Conservation (phyloP, 148 eudicot genomes). For the Pharnaceum exiguum region DNA sequence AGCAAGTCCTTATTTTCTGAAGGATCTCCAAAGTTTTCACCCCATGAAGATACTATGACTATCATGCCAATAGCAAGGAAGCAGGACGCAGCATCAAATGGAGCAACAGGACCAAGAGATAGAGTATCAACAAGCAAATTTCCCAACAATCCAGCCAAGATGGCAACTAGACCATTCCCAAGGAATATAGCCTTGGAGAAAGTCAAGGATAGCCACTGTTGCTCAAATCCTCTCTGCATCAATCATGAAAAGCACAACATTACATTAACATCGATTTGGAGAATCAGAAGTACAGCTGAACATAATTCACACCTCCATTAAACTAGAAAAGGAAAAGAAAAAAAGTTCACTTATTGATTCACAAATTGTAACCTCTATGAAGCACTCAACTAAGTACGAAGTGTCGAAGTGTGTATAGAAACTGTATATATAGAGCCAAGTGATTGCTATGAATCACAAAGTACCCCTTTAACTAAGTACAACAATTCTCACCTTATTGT, state of each 20-base stretch:
- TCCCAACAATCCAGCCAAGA: slow-evolving; percentile 80
- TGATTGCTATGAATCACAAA: too few species aligned
- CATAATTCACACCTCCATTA: too few species aligned
- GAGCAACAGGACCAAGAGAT: slow-evolving; percentile 84
- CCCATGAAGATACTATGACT: slow-evolving; percentile 74
- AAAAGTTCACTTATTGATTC: background rate
- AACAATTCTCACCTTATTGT: slow-evolving; percentile 56
- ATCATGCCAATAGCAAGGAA: slow-evolving; percentile 93
- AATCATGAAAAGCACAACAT: background rate
- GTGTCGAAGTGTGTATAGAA: too few species aligned
- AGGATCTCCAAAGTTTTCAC: slow-evolving; percentile 91
- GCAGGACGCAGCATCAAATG: slow-evolving; percentile 94
- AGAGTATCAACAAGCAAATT: slow-evolving; percentile 76
- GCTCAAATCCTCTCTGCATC: slow-evolving; percentile 83
- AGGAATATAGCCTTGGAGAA: slow-evolving; percentile 97
- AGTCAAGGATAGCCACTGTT: slow-evolving; percentile 91
- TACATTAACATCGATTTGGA: background rate
- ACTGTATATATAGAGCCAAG: too few species aligned
- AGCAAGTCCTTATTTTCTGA: slow-evolving; percentile 94
- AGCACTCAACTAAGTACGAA: too few species aligned
- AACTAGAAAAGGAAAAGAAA: background rate
- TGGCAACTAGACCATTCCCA: slow-evolving; percentile 95
- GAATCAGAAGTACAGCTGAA: too few species aligned
- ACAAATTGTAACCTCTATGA: background rate
- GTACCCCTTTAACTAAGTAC: too few species aligned